Percentiles rank a stretch among this genome's conserved stretches.
Conservation (phyloP, 2,329 filamentous ascomycete genomes). For the Blastomyces silverae region DNA sequence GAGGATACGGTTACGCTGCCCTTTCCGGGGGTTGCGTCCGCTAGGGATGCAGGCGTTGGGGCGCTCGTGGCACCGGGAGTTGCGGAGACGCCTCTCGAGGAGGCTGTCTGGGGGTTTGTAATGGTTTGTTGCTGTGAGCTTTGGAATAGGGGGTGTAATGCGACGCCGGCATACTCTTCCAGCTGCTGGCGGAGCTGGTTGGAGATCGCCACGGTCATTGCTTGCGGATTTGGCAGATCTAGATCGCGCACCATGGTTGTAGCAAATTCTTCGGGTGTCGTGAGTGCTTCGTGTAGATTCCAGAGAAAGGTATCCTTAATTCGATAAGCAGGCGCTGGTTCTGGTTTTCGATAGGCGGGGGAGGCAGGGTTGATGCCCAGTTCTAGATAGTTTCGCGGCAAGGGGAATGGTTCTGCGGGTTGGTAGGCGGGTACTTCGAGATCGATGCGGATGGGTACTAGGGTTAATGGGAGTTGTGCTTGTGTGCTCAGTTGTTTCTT, state of each 20-base stretch:
- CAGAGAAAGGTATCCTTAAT: slow-evolving; percentile 94
- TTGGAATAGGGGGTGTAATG: slow-evolving; percentile 86
- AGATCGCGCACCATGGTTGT: slow-evolving; percentile 82
- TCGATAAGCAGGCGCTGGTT: slow-evolving; percentile 74
- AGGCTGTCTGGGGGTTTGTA: slow-evolving; percentile 25
- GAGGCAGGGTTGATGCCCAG: slow-evolving; percentile 55
- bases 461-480: slow-evolving; percentile 73
- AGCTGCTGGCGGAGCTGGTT: slow-evolving; percentile 91
- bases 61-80: slow-evolving; percentile 23
- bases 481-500: slow-evolving; percentile 58
- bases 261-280: slow-evolving; percentile 96
- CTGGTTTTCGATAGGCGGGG: slow-evolving; percentile 71
- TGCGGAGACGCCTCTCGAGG: slow-evolving; percentile 44
- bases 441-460: slow-evolving; percentile 95
- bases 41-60: slow-evolving; percentile 27
- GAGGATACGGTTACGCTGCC: slow-evolving; percentile 13
- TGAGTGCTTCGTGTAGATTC: slow-evolving; percentile 92
- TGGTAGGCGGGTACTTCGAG: slow-evolving; percentile 73
- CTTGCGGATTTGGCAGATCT: slow-evolving; percentile 70
- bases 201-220: slow-evolving; percentile 72
- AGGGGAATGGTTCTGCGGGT: slow-evolving; percentile 43
- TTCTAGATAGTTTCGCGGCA: slow-evolving; percentile 40
- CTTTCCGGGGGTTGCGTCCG: slow-evolving; percentile 13
- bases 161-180: slow-evolving; percentile 92
- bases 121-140: slow-evolving; percentile 26